A percentile compares a stretch with the other conserved stretches of the same genome.
Conservation (phyloP, 2,329 filamentous ascomycete genomes). For the Neofusicoccum kwambonambiense region DNA sequence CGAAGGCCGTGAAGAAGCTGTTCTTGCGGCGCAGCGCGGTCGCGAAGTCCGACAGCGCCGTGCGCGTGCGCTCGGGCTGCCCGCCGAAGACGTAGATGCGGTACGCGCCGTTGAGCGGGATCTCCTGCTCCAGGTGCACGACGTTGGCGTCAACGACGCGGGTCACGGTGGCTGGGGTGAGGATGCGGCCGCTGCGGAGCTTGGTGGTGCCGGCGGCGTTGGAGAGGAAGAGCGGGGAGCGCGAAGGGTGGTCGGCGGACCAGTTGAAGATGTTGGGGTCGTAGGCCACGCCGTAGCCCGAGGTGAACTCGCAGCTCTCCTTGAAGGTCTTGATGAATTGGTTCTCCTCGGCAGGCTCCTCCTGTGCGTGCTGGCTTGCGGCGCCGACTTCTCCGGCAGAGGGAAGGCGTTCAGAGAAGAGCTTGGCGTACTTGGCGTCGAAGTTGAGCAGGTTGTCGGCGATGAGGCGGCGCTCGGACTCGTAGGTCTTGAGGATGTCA, state of each 20-base stretch:
- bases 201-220: slow-evolving; percentile 52
- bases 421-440: slow-evolving; percentile 83
- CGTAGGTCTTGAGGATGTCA: slow-evolving; percentile 77
- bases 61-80: slow-evolving; percentile 54
- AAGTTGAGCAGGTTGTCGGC: slow-evolving; percentile 83
- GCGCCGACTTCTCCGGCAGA: slow-evolving; percentile 70
- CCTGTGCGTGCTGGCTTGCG: slow-evolving; percentile 45
- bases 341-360: slow-evolving; percentile 56
- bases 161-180: slow-evolving; percentile 78
- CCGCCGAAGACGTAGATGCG: slow-evolving; percentile 86
- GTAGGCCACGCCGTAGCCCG: slow-evolving; percentile 87
- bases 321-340: slow-evolving; percentile 90
- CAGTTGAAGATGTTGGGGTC: slow-evolving; percentile 81
- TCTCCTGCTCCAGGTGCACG: slow-evolving; percentile 85
- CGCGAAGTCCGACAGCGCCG: slow-evolving; percentile 70
- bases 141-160: slow-evolving; percentile 85
- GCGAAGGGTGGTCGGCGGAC: slow-evolving; percentile 67
- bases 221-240: slow-evolving; percentile 68
- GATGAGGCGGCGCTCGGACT: slow-evolving; percentile 78
- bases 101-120: slow-evolving; percentile 85
- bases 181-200: slow-evolving; percentile 70
- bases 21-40: slow-evolving; percentile 60
- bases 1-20: slow-evolving; percentile 64
- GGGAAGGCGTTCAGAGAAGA: slow-evolving; percentile 79
- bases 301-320: slow-evolving; percentile 86